Percentiles rank a stretch among this genome's conserved stretches.
phyloP scores from a whole-genome alignment of 805 yeast genomes.

The Candida sithepensis region DNA sequence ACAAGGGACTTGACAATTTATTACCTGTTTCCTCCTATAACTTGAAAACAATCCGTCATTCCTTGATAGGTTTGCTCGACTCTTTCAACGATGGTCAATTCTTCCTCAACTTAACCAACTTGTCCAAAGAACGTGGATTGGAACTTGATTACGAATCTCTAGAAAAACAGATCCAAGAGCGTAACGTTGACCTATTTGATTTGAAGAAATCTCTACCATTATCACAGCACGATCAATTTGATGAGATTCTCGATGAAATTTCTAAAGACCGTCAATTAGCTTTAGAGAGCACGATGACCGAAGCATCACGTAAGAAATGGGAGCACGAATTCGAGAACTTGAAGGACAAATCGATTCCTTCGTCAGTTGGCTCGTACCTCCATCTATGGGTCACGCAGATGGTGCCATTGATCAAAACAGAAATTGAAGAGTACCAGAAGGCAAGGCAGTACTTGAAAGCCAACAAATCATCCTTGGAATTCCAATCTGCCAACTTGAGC shows the following conservation, averaged over 20 bases:
- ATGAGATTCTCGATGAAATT: slow-evolving; percentile 60
- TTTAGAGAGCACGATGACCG: slow-evolving; percentile 74
- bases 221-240: slow-evolving; percentile 51
- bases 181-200: slow-evolving; percentile 55
- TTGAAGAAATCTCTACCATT: slow-evolving; percentile 53
- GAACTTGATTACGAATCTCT: slow-evolving; percentile 17
- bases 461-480: neutral
- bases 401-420: slow-evolving; percentile 67
- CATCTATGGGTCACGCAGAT: slow-evolving; percentile 83
- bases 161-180: slow-evolving; percentile 20
- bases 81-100: slow-evolving; percentile 25
- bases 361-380: slow-evolving; percentile 65
- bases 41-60: slow-evolving; percentile 72
- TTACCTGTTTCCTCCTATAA: slow-evolving; percentile 73
- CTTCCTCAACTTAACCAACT: slow-evolving; percentile 15
- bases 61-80: slow-evolving; percentile 50
- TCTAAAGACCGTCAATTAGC: slow-evolving; percentile 74
- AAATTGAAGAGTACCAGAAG: slow-evolving; percentile 49
- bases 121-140: slow-evolving; percentile 20
- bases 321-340: slow-evolving; percentile 63
- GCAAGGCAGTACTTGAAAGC: slow-evolving; percentile 27
- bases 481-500: neutral
- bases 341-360: slow-evolving; percentile 41
- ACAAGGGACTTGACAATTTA: slow-evolving; percentile 51
- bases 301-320: slow-evolving; percentile 89